phyloP scores from a whole-genome alignment of 148 eudicot genomes.

The Agrostemma githago region DNA sequence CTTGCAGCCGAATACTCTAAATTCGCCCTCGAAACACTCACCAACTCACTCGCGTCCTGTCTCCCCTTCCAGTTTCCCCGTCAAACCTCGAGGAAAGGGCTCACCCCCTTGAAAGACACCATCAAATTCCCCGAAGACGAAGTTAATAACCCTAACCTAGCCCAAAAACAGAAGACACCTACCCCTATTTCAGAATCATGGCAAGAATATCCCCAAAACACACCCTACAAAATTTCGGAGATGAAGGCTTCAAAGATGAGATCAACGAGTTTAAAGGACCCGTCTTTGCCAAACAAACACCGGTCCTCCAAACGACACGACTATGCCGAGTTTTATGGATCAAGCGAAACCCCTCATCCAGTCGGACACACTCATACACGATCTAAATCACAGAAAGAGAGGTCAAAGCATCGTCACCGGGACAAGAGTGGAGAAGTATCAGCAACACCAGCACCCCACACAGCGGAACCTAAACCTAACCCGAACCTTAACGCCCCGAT shows the following conservation, averaged over 20 bases:
- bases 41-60: constrained; percentile 32
- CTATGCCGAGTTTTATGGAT: constrained; percentile 71
- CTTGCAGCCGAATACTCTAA: constrained; percentile 59
- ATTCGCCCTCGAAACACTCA: constrained; percentile 45
- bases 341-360: constrained; percentile 46
- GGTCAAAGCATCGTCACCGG: constrained; percentile 69
- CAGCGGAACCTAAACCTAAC: constrained; percentile 21
- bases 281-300: constrained; percentile 65
- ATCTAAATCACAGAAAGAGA: constrained; percentile 72
- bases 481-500: constrained; percentile 47
- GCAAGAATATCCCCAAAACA: constrained; percentile 36
- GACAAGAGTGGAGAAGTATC: constrained; percentile 64
- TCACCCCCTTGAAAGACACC: constrained; percentile 70
- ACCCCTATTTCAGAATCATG: constrained; percentile 54
- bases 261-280: constrained; percentile 62
- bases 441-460: constrained; percentile 22
- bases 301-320: constrained; percentile 75
- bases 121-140: constrained; percentile 78
- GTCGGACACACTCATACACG: constrained; percentile 44
- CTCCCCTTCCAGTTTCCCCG: constrained; percentile 36
- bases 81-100: constrained; percentile 36
- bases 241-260: constrained; percentile 51
- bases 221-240: constrained; percentile 46
- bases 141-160: constrained; percentile 35
- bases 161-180: constrained; percentile 62